phyloP scores from a whole-genome alignment of 2,329 filamentous ascomycete species.

The Fonsecaea pugnacius region DNA sequence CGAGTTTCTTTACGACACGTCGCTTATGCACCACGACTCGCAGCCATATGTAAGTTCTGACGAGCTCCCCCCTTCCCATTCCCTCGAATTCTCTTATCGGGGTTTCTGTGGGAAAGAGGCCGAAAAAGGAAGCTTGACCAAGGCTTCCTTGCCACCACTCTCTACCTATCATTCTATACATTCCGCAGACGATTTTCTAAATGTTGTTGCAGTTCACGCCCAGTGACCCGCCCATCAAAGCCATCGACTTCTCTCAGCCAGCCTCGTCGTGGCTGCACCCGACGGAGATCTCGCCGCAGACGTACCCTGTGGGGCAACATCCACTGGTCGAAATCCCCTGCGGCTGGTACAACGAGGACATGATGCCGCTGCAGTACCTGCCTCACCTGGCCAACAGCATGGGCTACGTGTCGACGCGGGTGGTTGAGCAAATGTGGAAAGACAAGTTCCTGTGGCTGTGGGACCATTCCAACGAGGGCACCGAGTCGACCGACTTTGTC shows the following conservation, averaged over 20 bases:
- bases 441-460: conserved; percentile 53
- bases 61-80: not conserved
- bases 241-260: conserved; percentile 46
- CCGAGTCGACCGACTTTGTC: conserved; percentile 42
- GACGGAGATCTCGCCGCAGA: conserved; percentile 39
- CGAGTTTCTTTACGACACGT: conserved; percentile 50
- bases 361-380: conserved; percentile 55
- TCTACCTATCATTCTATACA: not conserved
- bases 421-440: conserved; percentile 58
- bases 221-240: conserved; percentile 43
- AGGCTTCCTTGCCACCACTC: too few relatives aligned
- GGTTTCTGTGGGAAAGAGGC: too few relatives aligned
- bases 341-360: conserved; percentile 59
- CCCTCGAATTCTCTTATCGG: too few relatives aligned
- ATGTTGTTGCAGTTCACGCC: conserved; percentile 42
- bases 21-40: conserved; percentile 50
- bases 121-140: too few relatives aligned
- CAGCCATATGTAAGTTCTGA: conserved; percentile 40
- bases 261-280: conserved; percentile 52
- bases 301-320: conserved; percentile 35
- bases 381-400: conserved; percentile 53
- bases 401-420: conserved; percentile 54
- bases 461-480: conserved; percentile 40
- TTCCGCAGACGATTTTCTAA: not conserved
- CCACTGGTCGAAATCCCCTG: conserved; percentile 55